Percentiles rank a stretch among this genome's conserved stretches.
These are phyloP conservation scores for Aspergillus texensis DNA, from an alignment of 2,329 filamentous ascomycete species.

Conservation along the genomic window DNA sequence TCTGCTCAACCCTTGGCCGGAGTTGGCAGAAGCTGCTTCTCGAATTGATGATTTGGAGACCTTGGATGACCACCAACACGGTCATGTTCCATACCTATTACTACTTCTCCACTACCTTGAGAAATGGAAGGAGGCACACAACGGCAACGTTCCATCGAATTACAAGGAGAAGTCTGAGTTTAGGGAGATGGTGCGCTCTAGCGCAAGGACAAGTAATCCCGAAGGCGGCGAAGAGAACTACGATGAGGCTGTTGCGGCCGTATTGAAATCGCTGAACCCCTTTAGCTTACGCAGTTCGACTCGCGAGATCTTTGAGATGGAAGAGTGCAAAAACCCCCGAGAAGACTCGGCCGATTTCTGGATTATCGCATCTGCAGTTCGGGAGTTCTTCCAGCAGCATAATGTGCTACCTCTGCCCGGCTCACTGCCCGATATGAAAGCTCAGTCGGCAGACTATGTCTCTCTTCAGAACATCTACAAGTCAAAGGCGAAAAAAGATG, in stretches of 20 bases:
- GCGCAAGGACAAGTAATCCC: constrained; percentile 69
- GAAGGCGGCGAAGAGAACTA: constrained; percentile 97
- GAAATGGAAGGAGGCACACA: constrained; percentile 73
- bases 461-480: constrained; percentile 92
- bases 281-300: constrained; percentile 70
- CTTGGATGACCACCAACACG: constrained; percentile 79
- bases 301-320: constrained; percentile 75
- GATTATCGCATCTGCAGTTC: constrained; percentile 81
- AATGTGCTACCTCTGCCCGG: constrained; percentile 79
- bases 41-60: constrained; percentile 68
- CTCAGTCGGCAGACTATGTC: constrained; percentile 86
- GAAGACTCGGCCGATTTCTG: constrained; percentile 71
- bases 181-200: constrained; percentile 67
- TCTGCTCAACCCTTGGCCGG: constrained; percentile 82
- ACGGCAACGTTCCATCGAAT: constrained; percentile 67
- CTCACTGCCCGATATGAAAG: constrained; percentile 95
- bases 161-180: constrained; percentile 90
- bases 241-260: constrained; percentile 84
- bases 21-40: constrained; percentile 68
- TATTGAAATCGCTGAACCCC: constrained; percentile 79
- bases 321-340: constrained; percentile 55
- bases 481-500: constrained; percentile 76
- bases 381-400: constrained; percentile 73
- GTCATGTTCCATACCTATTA: constrained; percentile 85
- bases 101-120: constrained; percentile 81